Base-by-base conservation (phyloP, 192 early-diverging fungal species). In the Coemansia asiatica region DNA sequence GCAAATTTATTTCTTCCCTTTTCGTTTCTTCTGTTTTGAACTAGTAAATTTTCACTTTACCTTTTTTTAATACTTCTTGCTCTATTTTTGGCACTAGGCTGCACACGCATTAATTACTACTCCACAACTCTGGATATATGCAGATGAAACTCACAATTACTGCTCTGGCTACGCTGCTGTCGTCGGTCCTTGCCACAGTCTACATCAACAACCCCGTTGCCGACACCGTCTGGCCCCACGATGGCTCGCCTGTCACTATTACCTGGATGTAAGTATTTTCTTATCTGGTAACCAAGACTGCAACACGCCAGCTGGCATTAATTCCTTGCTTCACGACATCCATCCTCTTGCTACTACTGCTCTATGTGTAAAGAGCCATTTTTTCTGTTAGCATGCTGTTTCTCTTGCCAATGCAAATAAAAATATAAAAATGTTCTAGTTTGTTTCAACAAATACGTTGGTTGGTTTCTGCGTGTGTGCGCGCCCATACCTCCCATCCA, bases 131-230 rank as follows among this genome's bases (percentile, higher is more conserved):
- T 19, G 35, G 35, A 64, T 53, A 61, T 25, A 47, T n/a, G 46
- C 64, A 27, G 48, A 81, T 81, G 78, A 75, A 81, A 69, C 36
- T 81, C 27, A 2, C 50, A 47, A 61, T 75, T 35, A 44, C 69
- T 54, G 59, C 78, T 26, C 31, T 75, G 44, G 33, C 65, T 28
- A 70, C 71, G 28, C 50, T 81, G 49, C 69, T 65, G 31, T 65
- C 79, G 36, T 72, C 64, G 23, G 73, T 51, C 36, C 48, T 76
- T 61, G 79, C 63, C 21, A 57, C 53, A 19, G 63, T 81, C 70
- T 65, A 51, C 63, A 81, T 81, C 63, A 81, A 72, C 74, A 76
- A 59, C 74, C 79, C 79, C 5, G 70, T 76, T 47, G 67, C 60
- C 2, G 64, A 63, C 40, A 72, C 74, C 21, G 68, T 71, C 53